Conservation (phyloP, 768 basidiomycete genomes). For the Leucocoprinus sp. region DNA sequence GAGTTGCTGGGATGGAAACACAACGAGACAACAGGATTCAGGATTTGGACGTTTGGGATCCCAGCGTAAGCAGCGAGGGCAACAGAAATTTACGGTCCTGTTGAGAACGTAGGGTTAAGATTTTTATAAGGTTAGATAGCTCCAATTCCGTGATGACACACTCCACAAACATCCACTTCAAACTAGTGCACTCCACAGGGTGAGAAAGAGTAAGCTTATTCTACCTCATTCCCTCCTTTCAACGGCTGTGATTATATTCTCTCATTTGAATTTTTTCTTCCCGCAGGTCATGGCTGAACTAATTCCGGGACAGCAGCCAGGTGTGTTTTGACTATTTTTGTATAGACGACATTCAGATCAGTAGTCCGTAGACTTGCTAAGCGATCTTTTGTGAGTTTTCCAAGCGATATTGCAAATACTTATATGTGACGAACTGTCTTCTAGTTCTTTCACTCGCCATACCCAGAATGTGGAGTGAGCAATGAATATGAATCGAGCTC, state of each 20-base stretch:
- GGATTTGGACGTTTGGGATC: too few relatives aligned
- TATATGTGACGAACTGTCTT: too few relatives aligned
- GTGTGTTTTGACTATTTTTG: constrained; percentile 6
- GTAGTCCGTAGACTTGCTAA: neutral
- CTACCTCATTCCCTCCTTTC: constrained; percentile 4
- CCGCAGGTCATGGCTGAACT: constrained; percentile 8
- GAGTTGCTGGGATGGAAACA: too few relatives aligned
- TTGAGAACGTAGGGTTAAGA: too few relatives aligned
- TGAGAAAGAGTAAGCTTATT: constrained; percentile 13
- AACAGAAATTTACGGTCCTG: too few relatives aligned
- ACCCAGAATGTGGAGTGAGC: constrained; percentile 1
- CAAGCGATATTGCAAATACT: neutral
- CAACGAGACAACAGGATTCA: too few relatives aligned
- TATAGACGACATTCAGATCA: neutral
- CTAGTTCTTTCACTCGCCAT: neutral
- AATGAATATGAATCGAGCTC: neutral
- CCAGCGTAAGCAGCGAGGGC: too few relatives aligned
- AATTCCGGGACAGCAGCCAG: constrained; percentile 14
- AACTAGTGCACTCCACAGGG: constrained; percentile 14
- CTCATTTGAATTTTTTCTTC: constrained; percentile 11
- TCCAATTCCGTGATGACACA: constrained; percentile 19
- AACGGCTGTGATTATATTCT: neutral
- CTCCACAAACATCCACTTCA: neutral
- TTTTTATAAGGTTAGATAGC: neutral
- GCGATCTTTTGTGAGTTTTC: neutral